Percentiles rank a stretch among this genome's conserved stretches.
These are phyloP conservation scores for Sutorius eximius DNA, from an alignment of 1,284 basidiomycete genomes.

Conservation along the genomic window DNA sequence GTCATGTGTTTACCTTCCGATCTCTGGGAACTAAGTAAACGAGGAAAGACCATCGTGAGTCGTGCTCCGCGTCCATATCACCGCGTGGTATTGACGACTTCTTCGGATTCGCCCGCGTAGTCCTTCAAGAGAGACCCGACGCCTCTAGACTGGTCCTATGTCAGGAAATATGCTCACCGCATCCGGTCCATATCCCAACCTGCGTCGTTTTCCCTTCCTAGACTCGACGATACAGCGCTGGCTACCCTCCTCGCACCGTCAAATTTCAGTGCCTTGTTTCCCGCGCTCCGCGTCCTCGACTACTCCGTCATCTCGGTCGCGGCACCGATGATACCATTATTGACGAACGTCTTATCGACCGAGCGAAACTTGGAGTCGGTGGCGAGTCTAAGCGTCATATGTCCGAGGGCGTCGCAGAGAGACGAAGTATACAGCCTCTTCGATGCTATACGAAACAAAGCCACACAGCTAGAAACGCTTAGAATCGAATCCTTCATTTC, in stretches of 20 bases:
- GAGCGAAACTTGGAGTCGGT: conserved; percentile 20
- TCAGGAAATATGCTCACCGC: conserved; percentile 31
- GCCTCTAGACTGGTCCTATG: conserved; percentile 21
- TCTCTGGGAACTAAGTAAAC: conserved; percentile 24
- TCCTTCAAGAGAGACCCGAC: conserved; percentile 24
- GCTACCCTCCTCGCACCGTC: conserved; percentile 19
- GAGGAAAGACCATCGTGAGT: conserved; percentile 28
- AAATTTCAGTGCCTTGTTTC: conserved; percentile 28
- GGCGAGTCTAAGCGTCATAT: conserved; percentile 24
- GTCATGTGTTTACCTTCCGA: conserved; percentile 31
- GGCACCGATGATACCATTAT: conserved; percentile 20
- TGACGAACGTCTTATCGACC: conserved; percentile 23
- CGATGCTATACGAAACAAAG: conserved; percentile 25
- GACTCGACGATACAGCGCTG: conserved; percentile 25
- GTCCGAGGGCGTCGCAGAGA: conserved; percentile 25
- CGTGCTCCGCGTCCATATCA: no score
- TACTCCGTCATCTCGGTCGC: conserved; percentile 29
- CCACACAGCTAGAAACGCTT: conserved; percentile 18
- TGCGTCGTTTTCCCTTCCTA: conserved; percentile 22
- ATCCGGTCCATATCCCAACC: conserved; percentile 27
- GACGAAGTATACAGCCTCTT: conserved; percentile 25
- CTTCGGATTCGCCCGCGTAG: conserved; percentile 10
- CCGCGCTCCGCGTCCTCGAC: conserved; percentile 27
- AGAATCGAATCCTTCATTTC: conserved; percentile 30
- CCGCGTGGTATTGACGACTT: conserved; percentile 3